Evolutionary conservation across 1,284 basidiomycete genomes (phyloP), one percentile per base, ranked within the genome.

Genomic region (Phylloboletellus chloephorus): DNA sequence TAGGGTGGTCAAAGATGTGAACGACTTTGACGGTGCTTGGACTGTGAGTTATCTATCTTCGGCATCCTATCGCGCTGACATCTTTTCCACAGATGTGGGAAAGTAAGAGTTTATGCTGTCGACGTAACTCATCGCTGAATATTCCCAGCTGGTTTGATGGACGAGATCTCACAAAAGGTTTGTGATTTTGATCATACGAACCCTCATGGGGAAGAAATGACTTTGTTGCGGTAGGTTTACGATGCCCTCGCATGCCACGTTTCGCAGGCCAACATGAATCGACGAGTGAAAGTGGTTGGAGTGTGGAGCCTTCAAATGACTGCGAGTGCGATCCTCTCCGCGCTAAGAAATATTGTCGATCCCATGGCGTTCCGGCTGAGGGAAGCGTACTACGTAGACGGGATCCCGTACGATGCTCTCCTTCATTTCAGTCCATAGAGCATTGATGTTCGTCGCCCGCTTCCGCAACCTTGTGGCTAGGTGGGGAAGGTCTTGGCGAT

Each of bases 231-330:
- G 9, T 52, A 88, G 79, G 82, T 82, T 19, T 93, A 95, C 61
- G 86, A 88, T 40, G 93, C 93, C 7, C 75, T 97, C 46, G 92
- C 92, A 2, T 81, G 91, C 60, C 93, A 97, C 62, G 93, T 95
- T 47, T 81, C 82, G 1, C 85, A 91, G 54, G 79, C 78, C 11
- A 86, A 89, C 52, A 87, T 94, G 72, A 87, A 90, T 56, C 79
- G 85, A 43, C 79, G 92, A 11, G 77, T 95, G 53, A 85, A 82
- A 61, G 86, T 83, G 6, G 91, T 97, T 49, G 82, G 88, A 43
- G 67, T 89, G 11, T 90, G 88, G 88, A 82, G 78, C 44, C 66
- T 88, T 31, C 83, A 87, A 58, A 76, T 82, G 67, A 83, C 84
- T 4, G 78, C 82, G 1, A 76, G 75, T 39, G 77, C 75, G 12